phyloP scores from a whole-genome alignment of 164 flowering plant genomes.

The Kalanchoe fedtschenkoi region DNA sequence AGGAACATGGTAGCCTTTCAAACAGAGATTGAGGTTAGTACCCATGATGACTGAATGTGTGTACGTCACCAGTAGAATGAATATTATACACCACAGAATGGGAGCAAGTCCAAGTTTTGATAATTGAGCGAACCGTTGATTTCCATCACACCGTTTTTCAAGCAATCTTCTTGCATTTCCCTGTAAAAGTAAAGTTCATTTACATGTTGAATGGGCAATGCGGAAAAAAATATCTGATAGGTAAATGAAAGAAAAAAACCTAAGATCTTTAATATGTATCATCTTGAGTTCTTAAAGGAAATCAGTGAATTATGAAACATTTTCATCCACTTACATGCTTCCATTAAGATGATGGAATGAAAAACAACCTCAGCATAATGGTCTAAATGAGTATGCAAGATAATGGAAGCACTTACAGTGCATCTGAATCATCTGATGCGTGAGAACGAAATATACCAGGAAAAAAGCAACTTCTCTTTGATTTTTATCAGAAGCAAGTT shows the following conservation, averaged over 20 bases:
- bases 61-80: constrained; percentile 53
- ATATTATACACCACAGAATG: constrained; percentile 60
- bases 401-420: not conserved
- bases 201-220: not conserved
- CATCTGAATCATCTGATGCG: constrained; percentile 4
- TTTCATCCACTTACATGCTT: not conserved
- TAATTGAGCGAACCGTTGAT: constrained; percentile 49
- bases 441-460: constrained; percentile 62
- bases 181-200: constrained; percentile 25
- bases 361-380: not conserved
- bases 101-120: constrained; percentile 95
- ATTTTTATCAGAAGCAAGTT: constrained; percentile 88
- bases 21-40: constrained; percentile 19
- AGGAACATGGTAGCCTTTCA: not conserved
- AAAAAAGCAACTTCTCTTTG: constrained; percentile 98
- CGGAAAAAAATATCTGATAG: not conserved
- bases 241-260: not conserved
- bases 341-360: not conserved
- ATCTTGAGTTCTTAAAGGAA: not conserved
- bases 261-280: not conserved
- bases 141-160: constrained; percentile 82
- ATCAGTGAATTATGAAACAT: not conserved
- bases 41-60: constrained; percentile 70
- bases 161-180: constrained; percentile 88
- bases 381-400: not conserved